Evolutionary conservation across 306 rosid species (phyloP).

Genomic region (Quercus dentata): DNA sequence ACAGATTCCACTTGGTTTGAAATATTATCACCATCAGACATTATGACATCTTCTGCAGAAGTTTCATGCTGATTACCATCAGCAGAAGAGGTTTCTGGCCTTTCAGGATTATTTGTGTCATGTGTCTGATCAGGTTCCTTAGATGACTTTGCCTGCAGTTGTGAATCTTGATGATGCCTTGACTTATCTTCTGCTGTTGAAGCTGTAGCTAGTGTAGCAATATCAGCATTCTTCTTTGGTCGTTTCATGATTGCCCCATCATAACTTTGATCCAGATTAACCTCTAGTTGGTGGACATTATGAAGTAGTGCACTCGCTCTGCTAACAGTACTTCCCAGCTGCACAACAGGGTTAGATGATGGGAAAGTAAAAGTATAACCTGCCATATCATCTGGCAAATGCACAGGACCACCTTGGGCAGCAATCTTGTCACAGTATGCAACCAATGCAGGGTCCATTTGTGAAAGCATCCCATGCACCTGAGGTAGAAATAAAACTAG

Average conservation of each 20-base stretch:
- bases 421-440: slow-evolving; percentile 85
- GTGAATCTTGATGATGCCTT: slow-evolving; percentile 36
- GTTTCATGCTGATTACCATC: slow-evolving; percentile 39
- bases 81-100: slow-evolving; percentile 27
- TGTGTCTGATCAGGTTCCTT: slow-evolving; percentile 37
- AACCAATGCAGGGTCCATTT: slow-evolving; percentile 92
- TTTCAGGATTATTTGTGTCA: slow-evolving; percentile 32
- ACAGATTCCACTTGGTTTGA: slow-evolving; percentile 53
- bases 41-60: slow-evolving; percentile 30
- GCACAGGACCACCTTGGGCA: slow-evolving; percentile 81
- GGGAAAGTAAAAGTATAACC: slow-evolving; percentile 58
- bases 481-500: slow-evolving; percentile 15
- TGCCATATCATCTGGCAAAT: slow-evolving; percentile 66
- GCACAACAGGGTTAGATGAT: slow-evolving; percentile 52
- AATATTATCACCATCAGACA: slow-evolving; percentile 41
- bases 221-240: slow-evolving; percentile 55
- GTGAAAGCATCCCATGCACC: slow-evolving; percentile 97
- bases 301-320: slow-evolving; percentile 88
- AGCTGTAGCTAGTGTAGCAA: slow-evolving; percentile 11
- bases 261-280: slow-evolving; percentile 64
- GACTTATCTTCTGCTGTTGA: slow-evolving; percentile 54
- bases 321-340: slow-evolving; percentile 53
- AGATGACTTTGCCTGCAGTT: slow-evolving; percentile 24
- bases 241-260: slow-evolving; percentile 53
- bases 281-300: slow-evolving; percentile 68